phyloP scores from a whole-genome alignment of 2,329 filamentous ascomycete genomes.

The Neonectria punicea region DNA sequence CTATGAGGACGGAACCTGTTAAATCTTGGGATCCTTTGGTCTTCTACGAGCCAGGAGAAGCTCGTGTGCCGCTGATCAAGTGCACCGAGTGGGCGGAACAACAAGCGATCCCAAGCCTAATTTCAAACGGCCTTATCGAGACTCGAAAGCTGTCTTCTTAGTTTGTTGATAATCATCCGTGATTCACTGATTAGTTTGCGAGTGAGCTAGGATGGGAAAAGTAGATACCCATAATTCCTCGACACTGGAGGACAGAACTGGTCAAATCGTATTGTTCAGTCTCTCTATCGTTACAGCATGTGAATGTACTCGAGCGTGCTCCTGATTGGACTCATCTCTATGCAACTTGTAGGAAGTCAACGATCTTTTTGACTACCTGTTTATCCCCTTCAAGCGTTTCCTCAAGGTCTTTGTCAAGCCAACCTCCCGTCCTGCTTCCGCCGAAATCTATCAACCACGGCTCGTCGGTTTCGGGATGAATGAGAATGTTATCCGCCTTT shows the following conservation, averaged over 20 bases:
- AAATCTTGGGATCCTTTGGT: slow-evolving; percentile 10
- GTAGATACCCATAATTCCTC: no score
- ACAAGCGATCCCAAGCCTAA: slow-evolving; percentile 9
- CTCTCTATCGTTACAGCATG: no score
- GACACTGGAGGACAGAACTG: no score
- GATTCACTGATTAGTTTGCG: no score
- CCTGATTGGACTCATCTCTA: no score
- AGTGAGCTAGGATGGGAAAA: no score
- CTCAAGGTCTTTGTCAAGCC: neutral
- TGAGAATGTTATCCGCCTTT: slow-evolving; percentile 29
- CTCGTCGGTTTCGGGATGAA: slow-evolving; percentile 22
- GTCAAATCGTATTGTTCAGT: no score
- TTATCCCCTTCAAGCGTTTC: neutral
- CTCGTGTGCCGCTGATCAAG: slow-evolving; percentile 5
- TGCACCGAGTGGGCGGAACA: slow-evolving; percentile 21
- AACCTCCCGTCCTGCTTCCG: neutral
- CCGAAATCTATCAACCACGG: slow-evolving; percentile 30
- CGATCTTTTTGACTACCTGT: neutral
- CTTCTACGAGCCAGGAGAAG: slow-evolving; percentile 12
- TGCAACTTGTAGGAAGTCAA: neutral
- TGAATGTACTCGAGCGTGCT: no score
- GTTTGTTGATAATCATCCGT: neutral
- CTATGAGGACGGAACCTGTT: slow-evolving; percentile 21
- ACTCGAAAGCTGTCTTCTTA: neutral
- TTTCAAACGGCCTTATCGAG: neutral